Conservation (phyloP, 1,139 yeast species). For the Meyerozyma smithsonii region DNA sequence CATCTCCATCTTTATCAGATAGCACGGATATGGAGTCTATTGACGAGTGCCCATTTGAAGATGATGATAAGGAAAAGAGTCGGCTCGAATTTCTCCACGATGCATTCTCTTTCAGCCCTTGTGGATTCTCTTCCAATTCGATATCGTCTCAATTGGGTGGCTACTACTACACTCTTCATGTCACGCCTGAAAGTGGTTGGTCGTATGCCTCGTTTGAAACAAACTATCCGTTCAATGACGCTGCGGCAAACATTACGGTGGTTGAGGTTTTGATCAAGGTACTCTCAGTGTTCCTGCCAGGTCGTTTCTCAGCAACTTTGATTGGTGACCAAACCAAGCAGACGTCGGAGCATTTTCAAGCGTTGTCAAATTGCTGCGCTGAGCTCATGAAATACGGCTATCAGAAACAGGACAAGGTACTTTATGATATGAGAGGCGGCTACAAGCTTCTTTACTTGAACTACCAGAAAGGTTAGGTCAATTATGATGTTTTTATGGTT, state of each 20-base stretch:
- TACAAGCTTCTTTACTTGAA: constrained; percentile 46
- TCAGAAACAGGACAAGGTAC: constrained; percentile 59
- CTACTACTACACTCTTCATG: constrained; percentile 84
- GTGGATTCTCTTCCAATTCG: constrained; percentile 92
- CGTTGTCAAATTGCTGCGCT: constrained; percentile 29
- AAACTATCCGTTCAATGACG: constrained; percentile 54
- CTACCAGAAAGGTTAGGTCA: constrained; percentile 13
- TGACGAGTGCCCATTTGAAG: constrained; percentile 10
- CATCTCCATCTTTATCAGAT: constrained; percentile 35
- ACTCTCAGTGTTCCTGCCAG: constrained; percentile 65
- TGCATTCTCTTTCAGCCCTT: constrained; percentile 91
- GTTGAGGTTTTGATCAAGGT: constrained; percentile 53
- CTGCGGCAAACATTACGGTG: constrained; percentile 35
- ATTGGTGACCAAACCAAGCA: constrained; percentile 35
- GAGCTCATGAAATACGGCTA: constrained; percentile 46
- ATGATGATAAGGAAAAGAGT: constrained; percentile 8
- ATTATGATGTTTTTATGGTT: neutral
- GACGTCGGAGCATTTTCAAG: constrained; percentile 19
- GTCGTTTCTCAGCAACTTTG: constrained; percentile 70
- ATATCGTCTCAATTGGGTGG: constrained; percentile 50
- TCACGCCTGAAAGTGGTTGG: constrained; percentile 93
- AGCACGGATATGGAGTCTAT: constrained; percentile 15
- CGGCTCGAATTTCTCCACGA: constrained; percentile 53
- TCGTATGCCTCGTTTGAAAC: constrained; percentile 96
- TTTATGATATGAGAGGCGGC: constrained; percentile 59